These are phyloP conservation scores for Neospora caninum DNA, from an alignment of 169 alveolate genomes.

Conservation along the genomic window DNA sequence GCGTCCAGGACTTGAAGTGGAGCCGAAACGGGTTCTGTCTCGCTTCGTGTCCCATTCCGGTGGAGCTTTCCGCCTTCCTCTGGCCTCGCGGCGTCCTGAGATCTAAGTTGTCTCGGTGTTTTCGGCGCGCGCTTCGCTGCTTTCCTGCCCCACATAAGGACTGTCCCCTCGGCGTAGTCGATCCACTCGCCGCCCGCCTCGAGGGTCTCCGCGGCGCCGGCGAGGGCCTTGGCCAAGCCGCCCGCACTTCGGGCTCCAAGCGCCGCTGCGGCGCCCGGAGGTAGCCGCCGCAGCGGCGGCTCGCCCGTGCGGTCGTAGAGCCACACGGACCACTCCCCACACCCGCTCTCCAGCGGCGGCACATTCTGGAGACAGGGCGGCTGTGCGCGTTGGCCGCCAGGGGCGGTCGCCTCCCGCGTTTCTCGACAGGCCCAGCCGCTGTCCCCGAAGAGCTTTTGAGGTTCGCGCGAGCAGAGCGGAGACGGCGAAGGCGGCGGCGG, in stretches of 20 bases:
- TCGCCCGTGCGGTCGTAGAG: neutral
- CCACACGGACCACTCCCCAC: constrained; percentile 39
- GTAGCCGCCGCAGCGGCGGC: neutral
- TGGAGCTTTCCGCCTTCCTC: no score
- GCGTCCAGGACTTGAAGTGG: no score
- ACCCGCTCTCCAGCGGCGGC: constrained; percentile 9
- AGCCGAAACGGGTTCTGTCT: no score
- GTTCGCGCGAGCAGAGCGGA: no score
- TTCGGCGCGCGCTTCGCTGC: neutral
- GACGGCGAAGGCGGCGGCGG: no score
- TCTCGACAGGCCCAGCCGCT: neutral
- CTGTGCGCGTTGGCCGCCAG: no score
- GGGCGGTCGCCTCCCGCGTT: neutral
- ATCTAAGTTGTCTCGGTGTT: no score
- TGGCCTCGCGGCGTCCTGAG: no score
- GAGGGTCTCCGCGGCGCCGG: neutral
- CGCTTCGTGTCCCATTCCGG: no score
- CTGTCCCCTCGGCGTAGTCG: neutral
- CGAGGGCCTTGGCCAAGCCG: neutral
- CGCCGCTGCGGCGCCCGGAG: constrained; percentile 11
- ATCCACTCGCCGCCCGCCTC: constrained; percentile 5
- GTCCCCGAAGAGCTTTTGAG: neutral
- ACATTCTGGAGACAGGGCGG: no score
- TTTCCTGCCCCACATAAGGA: neutral
- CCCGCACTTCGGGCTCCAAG: neutral